Evolutionary conservation across 2,329 filamentous ascomycete genomes (phyloP).

Genomic region (Sclerotinia borealis): DNA sequence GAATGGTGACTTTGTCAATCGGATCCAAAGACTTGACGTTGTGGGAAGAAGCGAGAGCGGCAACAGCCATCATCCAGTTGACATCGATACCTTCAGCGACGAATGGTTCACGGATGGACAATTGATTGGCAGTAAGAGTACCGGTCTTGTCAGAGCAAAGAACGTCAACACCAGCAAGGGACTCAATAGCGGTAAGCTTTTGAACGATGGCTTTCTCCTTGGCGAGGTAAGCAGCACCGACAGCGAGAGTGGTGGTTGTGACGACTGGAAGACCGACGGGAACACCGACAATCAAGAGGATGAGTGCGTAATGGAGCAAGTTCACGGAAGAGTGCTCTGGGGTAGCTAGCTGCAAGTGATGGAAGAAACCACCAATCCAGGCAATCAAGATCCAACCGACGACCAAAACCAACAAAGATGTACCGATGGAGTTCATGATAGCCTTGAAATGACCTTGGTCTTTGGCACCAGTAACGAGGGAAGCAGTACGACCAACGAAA

Average conservation of each 20-base stretch:
- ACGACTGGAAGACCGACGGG: slow-evolving; percentile 75
- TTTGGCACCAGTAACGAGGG: slow-evolving; percentile 67
- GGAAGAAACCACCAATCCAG: slow-evolving; percentile 78
- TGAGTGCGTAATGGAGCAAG: slow-evolving; percentile 62
- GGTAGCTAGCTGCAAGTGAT: slow-evolving; percentile 56
- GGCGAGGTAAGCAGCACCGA: slow-evolving; percentile 70
- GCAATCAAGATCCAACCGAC: slow-evolving; percentile 70
- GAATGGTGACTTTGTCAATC: slow-evolving; percentile 73
- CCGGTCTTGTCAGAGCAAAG: slow-evolving; percentile 80
- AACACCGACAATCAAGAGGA: slow-evolving; percentile 71
- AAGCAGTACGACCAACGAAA: slow-evolving; percentile 71
- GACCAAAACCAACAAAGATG: slow-evolving; percentile 65
- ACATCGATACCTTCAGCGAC: slow-evolving; percentile 71
- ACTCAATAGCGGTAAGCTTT: slow-evolving; percentile 74
- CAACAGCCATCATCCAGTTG: slow-evolving; percentile 81
- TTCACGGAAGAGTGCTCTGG: slow-evolving; percentile 53
- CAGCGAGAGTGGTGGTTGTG: slow-evolving; percentile 70
- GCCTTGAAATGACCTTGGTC: slow-evolving; percentile 77
- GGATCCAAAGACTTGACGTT: slow-evolving; percentile 74
- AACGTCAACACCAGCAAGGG: slow-evolving; percentile 68
- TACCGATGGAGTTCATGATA: slow-evolving; percentile 78
- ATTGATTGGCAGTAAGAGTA: slow-evolving; percentile 69
- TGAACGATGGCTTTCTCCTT: slow-evolving; percentile 75
- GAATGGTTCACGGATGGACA: slow-evolving; percentile 71
- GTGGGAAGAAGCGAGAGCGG: slow-evolving; percentile 70